phyloP scores from a whole-genome alignment of 352 stramenopile genomes.

The Elongisporangium prolatum region DNA sequence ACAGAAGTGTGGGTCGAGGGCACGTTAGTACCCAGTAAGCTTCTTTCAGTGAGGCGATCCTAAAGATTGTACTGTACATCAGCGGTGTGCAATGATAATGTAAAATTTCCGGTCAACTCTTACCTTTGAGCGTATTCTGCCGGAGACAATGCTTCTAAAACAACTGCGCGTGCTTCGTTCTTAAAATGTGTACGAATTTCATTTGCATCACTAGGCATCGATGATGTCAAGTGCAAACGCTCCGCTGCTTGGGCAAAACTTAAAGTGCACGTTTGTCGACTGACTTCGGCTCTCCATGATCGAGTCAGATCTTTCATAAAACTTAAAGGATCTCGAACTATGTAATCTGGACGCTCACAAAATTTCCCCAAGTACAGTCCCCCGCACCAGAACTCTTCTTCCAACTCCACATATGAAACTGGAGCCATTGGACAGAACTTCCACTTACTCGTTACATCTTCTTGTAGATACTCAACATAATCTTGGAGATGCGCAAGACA shows the following conservation, averaged over 20 bases:
- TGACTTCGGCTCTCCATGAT: constrained; percentile 76
- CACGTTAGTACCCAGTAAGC: constrained; percentile 66
- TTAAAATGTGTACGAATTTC: constrained; percentile 60
- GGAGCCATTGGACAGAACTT: constrained; percentile 91
- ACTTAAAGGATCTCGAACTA: constrained; percentile 78
- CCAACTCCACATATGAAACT: constrained; percentile 85
- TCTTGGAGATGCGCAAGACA: constrained; percentile 91
- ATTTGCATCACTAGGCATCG: constrained; percentile 7
- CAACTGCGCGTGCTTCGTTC: constrained; percentile 32
- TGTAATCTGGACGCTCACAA: constrained; percentile 81
- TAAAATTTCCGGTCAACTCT: neutral
- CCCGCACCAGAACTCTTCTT: constrained; percentile 91
- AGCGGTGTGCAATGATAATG: neutral
- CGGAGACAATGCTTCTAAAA: constrained; percentile 16
- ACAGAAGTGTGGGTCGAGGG: constrained; percentile 61
- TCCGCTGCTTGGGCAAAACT: constrained; percentile 32
- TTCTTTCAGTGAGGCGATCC: constrained; percentile 42
- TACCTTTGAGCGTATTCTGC: constrained; percentile 43
- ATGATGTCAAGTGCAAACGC: constrained; percentile 25
- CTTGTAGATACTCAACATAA: constrained; percentile 83
- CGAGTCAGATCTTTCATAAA: constrained; percentile 83
- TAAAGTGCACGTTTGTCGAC: constrained; percentile 21
- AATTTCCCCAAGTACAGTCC: constrained; percentile 92
- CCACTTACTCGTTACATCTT: constrained; percentile 88
- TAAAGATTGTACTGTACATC: constrained; percentile 6